phyloP scores from a whole-genome alignment of 345 rosid genomes.

The Gossypioides kirkii region DNA sequence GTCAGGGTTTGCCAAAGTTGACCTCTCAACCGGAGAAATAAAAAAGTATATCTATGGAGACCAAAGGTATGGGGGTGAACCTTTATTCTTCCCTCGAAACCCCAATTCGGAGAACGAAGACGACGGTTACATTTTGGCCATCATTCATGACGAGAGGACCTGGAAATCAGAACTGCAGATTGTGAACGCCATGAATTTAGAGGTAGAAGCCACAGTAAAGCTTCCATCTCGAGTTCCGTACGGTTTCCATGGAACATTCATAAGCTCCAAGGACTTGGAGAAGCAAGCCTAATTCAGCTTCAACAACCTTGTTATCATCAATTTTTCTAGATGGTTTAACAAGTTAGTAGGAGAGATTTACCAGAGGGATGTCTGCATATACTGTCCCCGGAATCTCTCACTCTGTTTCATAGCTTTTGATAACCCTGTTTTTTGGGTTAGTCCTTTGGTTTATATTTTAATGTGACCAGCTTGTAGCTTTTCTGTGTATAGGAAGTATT shows the following conservation, averaged over 20 bases:
- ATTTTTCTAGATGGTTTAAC: slow-evolving; percentile 1
- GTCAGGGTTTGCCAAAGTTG: slow-evolving; percentile 76
- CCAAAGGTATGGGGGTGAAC: slow-evolving; percentile 67
- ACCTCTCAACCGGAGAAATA: slow-evolving; percentile 51
- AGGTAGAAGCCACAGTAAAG: slow-evolving; percentile 55
- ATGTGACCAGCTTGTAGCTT: slow-evolving; percentile 53
- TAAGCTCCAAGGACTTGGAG: slow-evolving; percentile 45
- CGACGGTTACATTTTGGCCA: slow-evolving; percentile 55
- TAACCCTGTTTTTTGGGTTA: neutral
- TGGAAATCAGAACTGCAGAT: slow-evolving; percentile 77
- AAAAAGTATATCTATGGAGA: slow-evolving; percentile 58
- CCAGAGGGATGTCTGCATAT: slow-evolving; percentile 71
- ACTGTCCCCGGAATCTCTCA: slow-evolving; percentile 63
- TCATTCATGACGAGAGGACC: slow-evolving; percentile 69
- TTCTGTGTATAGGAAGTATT: slow-evolving; percentile 34
- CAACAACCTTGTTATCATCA: neutral
- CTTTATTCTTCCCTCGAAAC: slow-evolving; percentile 51
- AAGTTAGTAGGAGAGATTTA: slow-evolving; percentile 31
- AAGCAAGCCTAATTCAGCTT: slow-evolving; percentile 32
- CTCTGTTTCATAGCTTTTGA: slow-evolving; percentile 22
- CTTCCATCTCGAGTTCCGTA: slow-evolving; percentile 88
- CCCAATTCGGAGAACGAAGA: slow-evolving; percentile 40
- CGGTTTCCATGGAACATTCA: slow-evolving; percentile 84
- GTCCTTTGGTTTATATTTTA: neutral
- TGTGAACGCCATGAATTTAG: slow-evolving; percentile 51